Conservation (phyloP, 192 early-diverging fungal species). For the Podila epigama region DNA sequence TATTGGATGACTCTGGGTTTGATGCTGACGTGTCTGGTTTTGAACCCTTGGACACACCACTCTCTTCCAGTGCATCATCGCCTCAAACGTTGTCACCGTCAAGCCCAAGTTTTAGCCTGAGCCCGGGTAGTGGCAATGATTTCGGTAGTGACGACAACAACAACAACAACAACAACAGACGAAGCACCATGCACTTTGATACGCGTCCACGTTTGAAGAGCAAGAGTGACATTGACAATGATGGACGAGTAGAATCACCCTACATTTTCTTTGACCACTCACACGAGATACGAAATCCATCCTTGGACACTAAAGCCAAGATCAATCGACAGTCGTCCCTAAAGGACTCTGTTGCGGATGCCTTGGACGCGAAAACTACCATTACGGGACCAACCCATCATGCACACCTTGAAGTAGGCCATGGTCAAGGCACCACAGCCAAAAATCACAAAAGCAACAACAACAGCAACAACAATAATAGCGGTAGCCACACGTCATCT, state of each 20-base stretch:
- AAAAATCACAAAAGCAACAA: not conserved
- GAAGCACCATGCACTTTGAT: not conserved
- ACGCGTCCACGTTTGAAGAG: not conserved
- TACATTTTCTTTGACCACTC: constrained; percentile 3
- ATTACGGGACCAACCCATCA: no score
- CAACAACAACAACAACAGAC: no score
- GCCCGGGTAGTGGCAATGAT: no score
- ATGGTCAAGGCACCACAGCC: not conserved
- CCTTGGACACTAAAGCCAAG: not conserved
- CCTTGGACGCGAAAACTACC: not conserved
- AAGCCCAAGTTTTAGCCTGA: not conserved
- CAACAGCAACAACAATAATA: not conserved
- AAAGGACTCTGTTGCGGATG: constrained; percentile 4
- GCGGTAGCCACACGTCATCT: not conserved
- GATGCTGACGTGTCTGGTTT: constrained; percentile 3
- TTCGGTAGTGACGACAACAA: no score
- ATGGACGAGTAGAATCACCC: not conserved
- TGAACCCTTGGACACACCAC: not conserved
- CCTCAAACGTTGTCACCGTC: no score
- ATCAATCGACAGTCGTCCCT: not conserved
- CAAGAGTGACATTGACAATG: not conserved
- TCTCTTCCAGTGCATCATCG: no score
- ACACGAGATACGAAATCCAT: not conserved
- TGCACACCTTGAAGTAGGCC: not conserved
- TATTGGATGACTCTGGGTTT: constrained; percentile 7